phyloP scores from a whole-genome alignment of 1,284 basidiomycete genomes.

The Fomitopsis betulina region DNA sequence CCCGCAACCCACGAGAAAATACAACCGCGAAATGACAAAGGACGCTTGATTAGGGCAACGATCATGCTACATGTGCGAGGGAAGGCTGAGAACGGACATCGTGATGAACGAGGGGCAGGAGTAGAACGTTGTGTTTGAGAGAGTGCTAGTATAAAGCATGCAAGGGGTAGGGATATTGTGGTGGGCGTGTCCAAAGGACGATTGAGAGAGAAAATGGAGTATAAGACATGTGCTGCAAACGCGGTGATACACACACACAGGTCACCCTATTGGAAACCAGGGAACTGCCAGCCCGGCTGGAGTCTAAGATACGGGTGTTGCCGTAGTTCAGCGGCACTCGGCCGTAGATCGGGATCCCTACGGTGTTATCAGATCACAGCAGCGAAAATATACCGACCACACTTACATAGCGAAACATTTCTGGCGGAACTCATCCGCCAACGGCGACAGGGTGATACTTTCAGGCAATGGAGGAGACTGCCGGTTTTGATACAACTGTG shows the following conservation, averaged over 20 bases:
- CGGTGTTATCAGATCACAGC: conserved; percentile 88
- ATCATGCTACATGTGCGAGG: neutral
- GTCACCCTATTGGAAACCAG: conserved; percentile 40
- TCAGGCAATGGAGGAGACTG: conserved; percentile 87
- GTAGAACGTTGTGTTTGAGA: neutral
- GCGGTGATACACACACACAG: neutral
- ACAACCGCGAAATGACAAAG: conserved; percentile 2
- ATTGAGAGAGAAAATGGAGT: conserved; percentile 1
- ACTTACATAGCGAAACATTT: conserved; percentile 89
- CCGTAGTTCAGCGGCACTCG: conserved; percentile 79
- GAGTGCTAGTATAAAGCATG: neutral
- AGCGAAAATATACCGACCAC: conserved; percentile 81
- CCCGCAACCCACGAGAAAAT: neutral
- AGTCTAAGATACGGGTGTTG: conserved; percentile 82
- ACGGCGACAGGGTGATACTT: conserved; percentile 69
- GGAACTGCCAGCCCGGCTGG: conserved; percentile 76
- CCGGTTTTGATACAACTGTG: conserved; percentile 76
- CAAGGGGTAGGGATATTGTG: neutral
- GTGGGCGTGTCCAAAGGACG: neutral
- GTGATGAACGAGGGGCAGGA: neutral
- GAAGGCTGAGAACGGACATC: neutral
- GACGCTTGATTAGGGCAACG: neutral
- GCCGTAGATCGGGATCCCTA: conserved; percentile 85
- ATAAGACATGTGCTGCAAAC: neutral
- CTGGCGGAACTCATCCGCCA: conserved; percentile 84